Percentiles rank a stretch among this genome's conserved stretches.
Evolutionary conservation across 108 stramenopile species (phyloP).

Genomic region (Cyclotella baltica): DNA sequence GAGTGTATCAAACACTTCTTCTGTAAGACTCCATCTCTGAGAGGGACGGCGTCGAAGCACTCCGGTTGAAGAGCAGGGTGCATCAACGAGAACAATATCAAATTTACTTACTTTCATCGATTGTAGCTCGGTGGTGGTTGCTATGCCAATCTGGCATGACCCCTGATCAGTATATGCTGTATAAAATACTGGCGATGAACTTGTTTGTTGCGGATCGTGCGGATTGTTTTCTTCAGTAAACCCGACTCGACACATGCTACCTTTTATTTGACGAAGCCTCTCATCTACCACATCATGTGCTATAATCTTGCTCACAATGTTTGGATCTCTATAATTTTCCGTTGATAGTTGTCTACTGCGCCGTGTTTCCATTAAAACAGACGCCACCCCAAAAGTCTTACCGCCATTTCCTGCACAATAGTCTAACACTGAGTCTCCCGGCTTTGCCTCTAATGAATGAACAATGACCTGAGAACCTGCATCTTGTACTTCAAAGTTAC

Average conservation of each 20-base stretch:
- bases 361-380: conserved; percentile 15
- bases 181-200: background rate
- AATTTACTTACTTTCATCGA: conserved; percentile 1
- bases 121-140: conserved; percentile 24
- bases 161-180: background rate
- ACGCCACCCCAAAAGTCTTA: conserved; percentile 58
- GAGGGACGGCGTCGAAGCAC: conserved; percentile 57
- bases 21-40: conserved; percentile 53
- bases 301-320: conserved; percentile 26
- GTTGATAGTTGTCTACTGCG: background rate
- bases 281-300: conserved; percentile 58
- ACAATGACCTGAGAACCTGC: conserved; percentile 62
- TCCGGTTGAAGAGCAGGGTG: conserved; percentile 58
- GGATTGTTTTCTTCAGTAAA: conserved; percentile 1
- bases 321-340: background rate
- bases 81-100: conserved; percentile 63
- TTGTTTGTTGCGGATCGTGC: background rate
- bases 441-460: conserved; percentile 37
- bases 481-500: conserved; percentile 68
- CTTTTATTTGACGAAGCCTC: conserved; percentile 55
- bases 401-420: conserved; percentile 69
- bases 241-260: conserved; percentile 56
- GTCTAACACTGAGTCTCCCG: conserved; percentile 47
- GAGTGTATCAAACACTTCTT: conserved; percentile 30
- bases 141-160: conserved; percentile 29